Percentiles rank a stretch among this genome's conserved stretches.
phyloP scores from a whole-genome alignment of 2,329 filamentous ascomycete genomes.

The Diplodia corticola region DNA sequence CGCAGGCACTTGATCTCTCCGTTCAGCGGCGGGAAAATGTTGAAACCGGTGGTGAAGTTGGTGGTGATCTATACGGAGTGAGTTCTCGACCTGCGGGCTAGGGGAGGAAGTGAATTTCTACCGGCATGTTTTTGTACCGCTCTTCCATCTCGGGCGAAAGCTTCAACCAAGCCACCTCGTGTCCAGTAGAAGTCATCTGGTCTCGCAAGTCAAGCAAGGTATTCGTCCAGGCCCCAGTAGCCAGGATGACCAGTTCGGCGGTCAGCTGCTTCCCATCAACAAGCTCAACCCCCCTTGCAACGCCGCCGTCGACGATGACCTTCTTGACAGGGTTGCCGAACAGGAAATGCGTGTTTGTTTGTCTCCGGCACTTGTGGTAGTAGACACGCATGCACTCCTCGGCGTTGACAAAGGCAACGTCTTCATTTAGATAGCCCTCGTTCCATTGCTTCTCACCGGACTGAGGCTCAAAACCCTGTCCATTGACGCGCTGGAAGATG shows the following conservation, averaged over 20 bases:
- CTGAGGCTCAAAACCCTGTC: neutral
- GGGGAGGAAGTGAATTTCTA: neutral
- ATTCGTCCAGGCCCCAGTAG: conserved; percentile 84
- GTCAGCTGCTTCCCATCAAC: conserved; percentile 51
- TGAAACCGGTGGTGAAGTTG: conserved; percentile 22
- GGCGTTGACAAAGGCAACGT: conserved; percentile 21
- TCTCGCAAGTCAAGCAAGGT: conserved; percentile 67
- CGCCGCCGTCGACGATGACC: neutral
- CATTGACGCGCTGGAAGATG: conserved; percentile 21
- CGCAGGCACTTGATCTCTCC: conserved; percentile 21
- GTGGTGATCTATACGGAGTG: conserved; percentile 6
- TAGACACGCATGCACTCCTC: conserved; percentile 19
- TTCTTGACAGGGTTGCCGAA: conserved; percentile 13
- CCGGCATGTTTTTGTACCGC: conserved; percentile 21
- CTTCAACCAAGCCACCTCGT: conserved; percentile 23
- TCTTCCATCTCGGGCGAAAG: conserved; percentile 7
- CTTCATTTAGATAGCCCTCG: conserved; percentile 22
- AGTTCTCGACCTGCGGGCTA: neutral
- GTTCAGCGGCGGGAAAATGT: conserved; percentile 22
- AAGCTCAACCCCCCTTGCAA: conserved; percentile 55
- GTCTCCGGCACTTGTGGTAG: conserved; percentile 3
- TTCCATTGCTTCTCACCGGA: conserved; percentile 18
- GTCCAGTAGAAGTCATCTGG: conserved; percentile 11
- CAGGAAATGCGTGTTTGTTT: conserved; percentile 4
- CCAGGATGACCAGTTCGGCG: conserved; percentile 75